Evolutionary conservation across 768 basidiomycete genomes (phyloP).

Genomic region (Mycena belliarum): DNA sequence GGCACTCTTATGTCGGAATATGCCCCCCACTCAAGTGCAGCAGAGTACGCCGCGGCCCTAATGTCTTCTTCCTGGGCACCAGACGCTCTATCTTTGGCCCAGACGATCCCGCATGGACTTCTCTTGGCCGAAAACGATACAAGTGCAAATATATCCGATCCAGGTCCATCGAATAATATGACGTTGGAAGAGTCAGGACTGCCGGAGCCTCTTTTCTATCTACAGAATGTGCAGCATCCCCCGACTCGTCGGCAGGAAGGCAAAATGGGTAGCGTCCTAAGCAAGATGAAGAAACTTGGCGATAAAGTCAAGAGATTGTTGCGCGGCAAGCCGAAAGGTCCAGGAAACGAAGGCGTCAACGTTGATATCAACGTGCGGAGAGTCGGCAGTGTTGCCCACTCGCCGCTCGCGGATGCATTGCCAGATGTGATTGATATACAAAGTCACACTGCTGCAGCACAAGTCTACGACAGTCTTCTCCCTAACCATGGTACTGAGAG

Average conservation of each 20-base stretch:
- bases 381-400: constrained; percentile 2
- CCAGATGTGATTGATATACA: constrained; percentile 19
- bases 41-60: constrained; percentile 36
- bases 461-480: constrained; percentile 15
- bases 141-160: not conserved
- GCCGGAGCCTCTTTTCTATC: not conserved
- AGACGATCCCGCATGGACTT: constrained; percentile 8
- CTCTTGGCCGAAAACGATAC: not conserved
- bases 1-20: constrained; percentile 1
- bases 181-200: not conserved
- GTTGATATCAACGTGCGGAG: constrained; percentile 15
- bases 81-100: constrained; percentile 17
- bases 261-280: constrained; percentile 17
- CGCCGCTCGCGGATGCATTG: not conserved
- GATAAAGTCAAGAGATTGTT: constrained; percentile 31
- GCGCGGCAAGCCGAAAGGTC: constrained; percentile 13
- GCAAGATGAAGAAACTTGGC: constrained; percentile 29
- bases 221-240: not conserved
- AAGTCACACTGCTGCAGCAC: constrained; percentile 13
- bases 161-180: not conserved
- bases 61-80: constrained; percentile 36
- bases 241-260: constrained; percentile 1
- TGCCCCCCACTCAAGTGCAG: constrained; percentile 25
- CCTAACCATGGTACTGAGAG: constrained; percentile 4
- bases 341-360: constrained; percentile 5